Base-by-base conservation (phyloP, 257 asterid genomes). In the Nicotiana noctiflora region DNA sequence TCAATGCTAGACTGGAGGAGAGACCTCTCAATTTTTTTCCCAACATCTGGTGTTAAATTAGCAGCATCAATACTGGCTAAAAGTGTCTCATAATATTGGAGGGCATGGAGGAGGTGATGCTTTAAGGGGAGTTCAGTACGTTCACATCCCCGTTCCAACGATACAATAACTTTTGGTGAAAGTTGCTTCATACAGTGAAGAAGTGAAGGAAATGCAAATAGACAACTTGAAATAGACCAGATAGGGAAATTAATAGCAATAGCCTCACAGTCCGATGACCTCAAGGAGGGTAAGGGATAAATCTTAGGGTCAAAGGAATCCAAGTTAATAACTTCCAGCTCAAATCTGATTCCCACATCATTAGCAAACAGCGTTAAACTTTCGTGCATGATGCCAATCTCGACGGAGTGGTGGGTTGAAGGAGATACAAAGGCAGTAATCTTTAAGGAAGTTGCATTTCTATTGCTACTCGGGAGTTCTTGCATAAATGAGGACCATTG, bases 401-500 rank as follows among this genome's bases (percentile, higher is more conserved):
- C 91, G 1, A 86, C 44, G 0, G 88, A 75, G 55, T 90, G 88
- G 81, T 85, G 88, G 51, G 83, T 83, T 23, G 89, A 84, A 25
- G 91, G 93, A 63, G 93, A 90, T 7, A 89, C 90, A 83, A 90
- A 90, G 37, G 90, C 90, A 0, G 91, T 86, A 46, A 90, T 87
- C 82, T 88, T 90, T 15, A 90, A 17, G 15, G 86, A 86, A 23
- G 85, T 55, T 8, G 83, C 40, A 32, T 82, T 88, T 25, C 86
- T 66, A 63, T 76, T 87, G 67, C 81, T 75, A 40, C 76, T 82
- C 0, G 90, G 90, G 27, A 90, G 87, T 76, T 90, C 92, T 67
- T 84, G 90, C 88, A 90, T 88, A 75, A 90, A 90, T n/a, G 94
- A 88, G 78, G 94, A 85, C 92, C 94, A 90, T 23, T 88, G 92